These are phyloP conservation scores for Coffea eugenioides DNA, from an alignment of 257 asterid genomes.

Conservation along the genomic window DNA sequence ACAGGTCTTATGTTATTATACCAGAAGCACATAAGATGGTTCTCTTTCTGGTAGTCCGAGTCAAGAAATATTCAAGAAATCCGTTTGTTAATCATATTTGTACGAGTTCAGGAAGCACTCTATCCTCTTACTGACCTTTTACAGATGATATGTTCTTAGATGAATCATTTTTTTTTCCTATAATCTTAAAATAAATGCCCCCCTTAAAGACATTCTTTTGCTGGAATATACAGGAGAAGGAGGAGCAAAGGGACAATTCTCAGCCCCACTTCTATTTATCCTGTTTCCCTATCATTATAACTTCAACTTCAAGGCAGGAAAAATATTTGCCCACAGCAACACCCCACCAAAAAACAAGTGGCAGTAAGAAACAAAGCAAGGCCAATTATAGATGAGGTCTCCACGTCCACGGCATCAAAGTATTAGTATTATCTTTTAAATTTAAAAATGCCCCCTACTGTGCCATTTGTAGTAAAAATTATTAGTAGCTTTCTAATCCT, in stretches of 20 bases:
- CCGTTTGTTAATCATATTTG: too few relatives aligned
- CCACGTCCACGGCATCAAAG: constrained; percentile 25
- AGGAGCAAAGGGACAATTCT: constrained; percentile 3
- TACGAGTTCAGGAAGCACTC: too few relatives aligned
- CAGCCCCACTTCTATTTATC: constrained; percentile 25
- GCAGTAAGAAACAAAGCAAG: constrained; percentile 26
- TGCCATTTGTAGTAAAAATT: constrained; percentile 13
- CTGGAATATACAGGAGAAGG: too few relatives aligned
- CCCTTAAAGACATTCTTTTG: too few relatives aligned
- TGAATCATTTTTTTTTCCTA: too few relatives aligned
- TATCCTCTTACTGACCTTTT: too few relatives aligned
- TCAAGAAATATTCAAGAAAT: too few relatives aligned
- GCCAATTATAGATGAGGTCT: constrained; percentile 22
- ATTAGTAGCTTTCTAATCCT: constrained; percentile 9
- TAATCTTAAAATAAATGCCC: too few relatives aligned
- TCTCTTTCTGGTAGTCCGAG: too few relatives aligned
- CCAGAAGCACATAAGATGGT: too few relatives aligned
- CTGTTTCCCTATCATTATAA: constrained; percentile 23
- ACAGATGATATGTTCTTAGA: too few relatives aligned
- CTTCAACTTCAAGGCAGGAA: constrained; percentile 24
- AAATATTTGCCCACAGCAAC: constrained; percentile 7
- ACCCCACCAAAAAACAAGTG: constrained; percentile 22
- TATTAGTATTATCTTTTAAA: constrained; percentile 5
- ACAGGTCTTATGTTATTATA: too few relatives aligned
- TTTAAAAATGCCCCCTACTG: neutral